Evolutionary conservation across 2,329 filamentous ascomycete genomes (phyloP), one percentile per base, ranked within the genome.

Genomic region (Elsinoe australis): DNA sequence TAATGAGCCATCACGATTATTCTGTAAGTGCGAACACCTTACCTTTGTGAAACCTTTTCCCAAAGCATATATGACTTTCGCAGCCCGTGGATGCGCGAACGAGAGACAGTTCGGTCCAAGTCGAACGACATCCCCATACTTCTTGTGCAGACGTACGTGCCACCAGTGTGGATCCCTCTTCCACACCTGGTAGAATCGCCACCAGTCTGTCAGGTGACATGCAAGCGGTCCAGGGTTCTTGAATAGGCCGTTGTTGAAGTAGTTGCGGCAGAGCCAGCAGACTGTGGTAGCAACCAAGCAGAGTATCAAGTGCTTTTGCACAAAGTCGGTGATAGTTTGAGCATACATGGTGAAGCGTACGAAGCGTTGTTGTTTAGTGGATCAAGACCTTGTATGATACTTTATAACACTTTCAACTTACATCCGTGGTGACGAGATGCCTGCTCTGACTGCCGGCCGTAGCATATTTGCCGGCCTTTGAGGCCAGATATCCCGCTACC

Each of bases 181-280:
- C 32, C 59, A 62, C 17, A 61, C 59, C 24, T 57, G 57, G 9
- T 54, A 49, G 34, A 64, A 53, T n/a, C 61, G 58, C 61, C 61
- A 64, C 31, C 59, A 47, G 47, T 64, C 52, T 2, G 61, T 58
- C 50, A 65, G 62, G 10, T 39, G 35, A n/a, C 35, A 39, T 2
- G 8, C 35, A 6, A 39, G 9, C 9, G 35, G 35, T 26, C 35
- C 35, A 26, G 35, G 35, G 28, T 39, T 24, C 15, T n/a, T 17
- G 9, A 24, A 24, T 12, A 39, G 17, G 21, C 35, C 35, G 14
- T 19, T 7, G 8, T 24, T 39, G 35, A 39, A 26, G 21, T 26
- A 26, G 15, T 39, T 39, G 7, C 19, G 17, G 6, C 19, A n/a
- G 5, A 39, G 18, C 35, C 35, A 39, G 9, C 24, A 4, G 5